Evolutionary conservation across 768 basidiomycete genomes (phyloP).

Genomic region (Rhizopogon roseolus): DNA sequence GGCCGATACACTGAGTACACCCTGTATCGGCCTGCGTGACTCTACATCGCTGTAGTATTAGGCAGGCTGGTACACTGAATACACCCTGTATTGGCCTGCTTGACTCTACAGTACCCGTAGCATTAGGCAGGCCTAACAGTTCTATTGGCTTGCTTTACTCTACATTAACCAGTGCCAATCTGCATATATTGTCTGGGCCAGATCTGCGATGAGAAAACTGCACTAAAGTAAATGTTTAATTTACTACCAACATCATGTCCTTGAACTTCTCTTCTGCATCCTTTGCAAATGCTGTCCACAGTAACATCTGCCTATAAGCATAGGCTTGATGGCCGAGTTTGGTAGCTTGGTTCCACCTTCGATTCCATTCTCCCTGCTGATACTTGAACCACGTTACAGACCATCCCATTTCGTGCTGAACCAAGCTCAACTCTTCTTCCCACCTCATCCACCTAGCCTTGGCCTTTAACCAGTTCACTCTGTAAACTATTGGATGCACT

Average conservation of each 20-base stretch:
- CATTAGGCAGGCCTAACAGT: too few species aligned
- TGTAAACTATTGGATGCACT: neutral
- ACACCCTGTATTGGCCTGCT: too few species aligned
- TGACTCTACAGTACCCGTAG: too few species aligned
- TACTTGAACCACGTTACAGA: slow-evolving; percentile 7
- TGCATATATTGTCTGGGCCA: too few species aligned
- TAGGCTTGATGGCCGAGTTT: neutral
- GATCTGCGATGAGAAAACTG: too few species aligned
- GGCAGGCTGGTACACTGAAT: too few species aligned
- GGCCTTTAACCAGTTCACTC: slow-evolving; percentile 8
- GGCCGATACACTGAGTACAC: too few species aligned
- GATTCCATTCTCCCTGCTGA: neutral
- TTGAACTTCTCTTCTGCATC: slow-evolving; percentile 1
- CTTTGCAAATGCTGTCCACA: neutral
- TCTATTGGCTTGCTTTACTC: too few species aligned
- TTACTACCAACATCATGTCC: neutral
- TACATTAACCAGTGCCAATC: too few species aligned
- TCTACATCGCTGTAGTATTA: too few species aligned
- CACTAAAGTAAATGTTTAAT: too few species aligned
- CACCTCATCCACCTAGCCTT: slow-evolving; percentile 13
- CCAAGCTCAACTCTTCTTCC: slow-evolving; percentile 12
- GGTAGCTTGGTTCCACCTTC: neutral
- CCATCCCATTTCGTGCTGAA: slow-evolving; percentile 17
- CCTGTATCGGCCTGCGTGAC: too few species aligned
- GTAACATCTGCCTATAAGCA: neutral